Evolutionary conservation across 176 grass and related monocot species (phyloP).

Genomic region (Aegilops tauschii): DNA sequence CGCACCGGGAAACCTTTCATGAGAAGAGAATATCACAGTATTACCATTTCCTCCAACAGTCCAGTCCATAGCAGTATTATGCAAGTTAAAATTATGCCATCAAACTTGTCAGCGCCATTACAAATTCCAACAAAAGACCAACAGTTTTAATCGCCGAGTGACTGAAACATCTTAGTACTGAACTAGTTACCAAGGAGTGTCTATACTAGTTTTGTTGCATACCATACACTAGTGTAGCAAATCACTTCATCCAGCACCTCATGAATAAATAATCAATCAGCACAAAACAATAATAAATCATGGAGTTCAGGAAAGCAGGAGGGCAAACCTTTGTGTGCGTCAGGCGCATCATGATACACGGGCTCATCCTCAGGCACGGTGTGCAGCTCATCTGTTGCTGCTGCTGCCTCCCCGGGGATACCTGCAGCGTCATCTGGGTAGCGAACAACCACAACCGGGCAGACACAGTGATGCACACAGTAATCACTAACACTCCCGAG

Average conservation of each 20-base stretch:
- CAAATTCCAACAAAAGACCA: not conserved
- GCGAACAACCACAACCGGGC: constrained; percentile 85
- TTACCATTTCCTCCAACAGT: not conserved
- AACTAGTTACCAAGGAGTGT: not conserved
- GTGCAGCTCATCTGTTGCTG: constrained; percentile 39
- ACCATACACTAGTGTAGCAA: not conserved
- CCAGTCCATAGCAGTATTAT: not conserved
- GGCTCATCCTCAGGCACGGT: constrained; percentile 63
- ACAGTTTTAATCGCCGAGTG: not conserved
- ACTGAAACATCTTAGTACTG: not conserved
- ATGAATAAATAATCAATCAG: not conserved
- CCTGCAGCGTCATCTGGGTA: constrained; percentile 63
- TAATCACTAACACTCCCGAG: constrained; percentile 92
- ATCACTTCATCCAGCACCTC: not conserved
- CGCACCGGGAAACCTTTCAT: not conserved
- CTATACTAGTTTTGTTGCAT: not conserved
- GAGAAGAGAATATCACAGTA: not conserved
- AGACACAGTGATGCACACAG: constrained; percentile 88
- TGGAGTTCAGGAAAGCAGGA: not conserved
- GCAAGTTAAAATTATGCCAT: not conserved
- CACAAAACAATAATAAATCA: not conserved
- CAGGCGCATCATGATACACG: constrained; percentile 64
- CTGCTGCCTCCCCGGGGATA: constrained; percentile 23
- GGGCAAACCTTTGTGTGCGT: constrained; percentile 49
- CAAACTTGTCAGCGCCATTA: not conserved